A percentile compares a stretch with the other conserved stretches of the same genome.
phyloP scores from a whole-genome alignment of 176 grass and related monocot genomes.

The Eremochloa ophiuroides region DNA sequence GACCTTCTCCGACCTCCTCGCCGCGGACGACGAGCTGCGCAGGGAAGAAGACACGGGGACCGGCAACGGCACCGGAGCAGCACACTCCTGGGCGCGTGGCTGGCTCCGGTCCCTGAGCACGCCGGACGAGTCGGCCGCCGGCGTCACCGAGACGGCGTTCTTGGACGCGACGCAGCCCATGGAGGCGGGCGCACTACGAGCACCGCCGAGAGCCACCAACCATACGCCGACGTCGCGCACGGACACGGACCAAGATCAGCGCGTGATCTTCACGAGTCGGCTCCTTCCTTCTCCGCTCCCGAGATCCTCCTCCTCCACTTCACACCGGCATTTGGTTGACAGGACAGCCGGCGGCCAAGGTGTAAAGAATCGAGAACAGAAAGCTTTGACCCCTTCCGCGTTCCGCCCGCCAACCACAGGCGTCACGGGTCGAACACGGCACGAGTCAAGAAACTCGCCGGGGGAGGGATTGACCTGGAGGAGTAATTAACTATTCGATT shows the following conservation, averaged over 20 bases:
- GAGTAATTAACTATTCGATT: conserved; percentile 32
- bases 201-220: not conserved
- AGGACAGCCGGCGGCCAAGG: not conserved
- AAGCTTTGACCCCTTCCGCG: not conserved
- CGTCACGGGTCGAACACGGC: conserved; percentile 42
- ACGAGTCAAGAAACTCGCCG: conserved; percentile 23
- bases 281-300: not conserved
- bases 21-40: conserved; percentile 22
- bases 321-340: conserved; percentile 33
- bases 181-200: not conserved
- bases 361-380: not conserved
- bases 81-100: not conserved
- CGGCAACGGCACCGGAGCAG: not conserved
- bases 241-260: not conserved
- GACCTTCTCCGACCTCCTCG: conserved; percentile 37
- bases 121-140: conserved; percentile 53
- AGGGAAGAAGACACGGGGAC: conserved; percentile 20
- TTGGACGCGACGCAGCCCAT: conserved; percentile 96
- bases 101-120: conserved; percentile 15
- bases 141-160: conserved; percentile 67
- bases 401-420: conserved; percentile 15
- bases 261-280: not conserved
- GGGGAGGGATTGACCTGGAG: conserved; percentile 33
- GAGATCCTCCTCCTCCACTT: not conserved
- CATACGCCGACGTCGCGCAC: conserved; percentile 12